phyloP scores from a whole-genome alignment of 1,139 yeast species.

The Arxiozyma heterogenica region DNA sequence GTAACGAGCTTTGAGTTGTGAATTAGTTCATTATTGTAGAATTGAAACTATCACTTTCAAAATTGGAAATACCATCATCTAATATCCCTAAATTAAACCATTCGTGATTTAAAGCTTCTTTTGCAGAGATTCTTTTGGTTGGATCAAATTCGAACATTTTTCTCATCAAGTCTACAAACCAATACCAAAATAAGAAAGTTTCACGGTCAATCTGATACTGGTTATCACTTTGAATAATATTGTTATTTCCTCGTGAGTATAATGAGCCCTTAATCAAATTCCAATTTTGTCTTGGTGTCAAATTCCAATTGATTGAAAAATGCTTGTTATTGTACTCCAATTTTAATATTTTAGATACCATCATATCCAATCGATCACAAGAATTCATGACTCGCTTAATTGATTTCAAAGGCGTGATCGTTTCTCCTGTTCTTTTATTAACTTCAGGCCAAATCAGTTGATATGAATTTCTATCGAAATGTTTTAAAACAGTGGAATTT shows the following conservation, averaged over 20 bases:
- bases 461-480: conserved; percentile 21
- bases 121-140: conserved; percentile 51
- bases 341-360: conserved; percentile 22
- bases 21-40: not conserved
- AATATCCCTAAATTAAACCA: conserved; percentile 71
- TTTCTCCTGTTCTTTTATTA: conserved; percentile 21
- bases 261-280: conserved; percentile 16
- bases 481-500: conserved; percentile 26
- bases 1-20: too few relatives aligned
- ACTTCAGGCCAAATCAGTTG: conserved; percentile 28
- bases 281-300: conserved; percentile 29
- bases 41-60: conserved; percentile 7
- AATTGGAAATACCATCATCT: conserved; percentile 46
- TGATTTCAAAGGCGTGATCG: conserved; percentile 24
- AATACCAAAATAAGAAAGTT: conserved; percentile 68
- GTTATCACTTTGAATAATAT: not conserved
- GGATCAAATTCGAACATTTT: conserved; percentile 59
- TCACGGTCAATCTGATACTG: conserved; percentile 29
- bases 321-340: conserved; percentile 22
- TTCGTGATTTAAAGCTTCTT: conserved; percentile 63
- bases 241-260: conserved; percentile 5
- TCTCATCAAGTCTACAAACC: conserved; percentile 56
- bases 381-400: conserved; percentile 26
- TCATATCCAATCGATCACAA: conserved; percentile 26
- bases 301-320: conserved; percentile 26